Percentiles rank a stretch among this genome's conserved stretches.
Conservation (phyloP, 169 alveolate species). For the Perkinsus olseni region DNA sequence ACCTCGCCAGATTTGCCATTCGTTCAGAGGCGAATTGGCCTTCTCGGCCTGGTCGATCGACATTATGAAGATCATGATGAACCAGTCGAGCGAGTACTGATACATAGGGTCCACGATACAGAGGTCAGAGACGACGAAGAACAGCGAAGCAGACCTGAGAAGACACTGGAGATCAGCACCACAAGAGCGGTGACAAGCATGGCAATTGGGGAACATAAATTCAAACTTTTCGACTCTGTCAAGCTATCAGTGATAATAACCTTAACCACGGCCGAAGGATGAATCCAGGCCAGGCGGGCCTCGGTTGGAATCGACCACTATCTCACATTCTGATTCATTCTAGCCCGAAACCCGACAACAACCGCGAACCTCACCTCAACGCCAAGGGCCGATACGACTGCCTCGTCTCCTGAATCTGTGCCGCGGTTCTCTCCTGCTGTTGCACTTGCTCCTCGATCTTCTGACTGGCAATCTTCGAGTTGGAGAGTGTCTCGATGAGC, state of each 20-base stretch:
- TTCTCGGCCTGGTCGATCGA: constrained; percentile 44
- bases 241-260: too few species aligned
- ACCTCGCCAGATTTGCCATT: not conserved
- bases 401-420: constrained; percentile 77
- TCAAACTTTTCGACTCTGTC: too few species aligned
- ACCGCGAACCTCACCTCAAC: constrained; percentile 77
- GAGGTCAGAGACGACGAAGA: constrained; percentile 73
- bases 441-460: constrained; percentile 79
- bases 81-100: constrained; percentile 75
- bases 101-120: constrained; percentile 82
- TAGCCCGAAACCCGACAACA: constrained; percentile 74
- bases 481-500: constrained; percentile 80
- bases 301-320: too few species aligned
- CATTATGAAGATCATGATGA: constrained; percentile 60
- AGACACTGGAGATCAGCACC: too few species aligned
- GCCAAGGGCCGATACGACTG: constrained; percentile 85
- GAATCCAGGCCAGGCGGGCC: too few species aligned
- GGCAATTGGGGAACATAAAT: too few species aligned
- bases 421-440: constrained; percentile 59
- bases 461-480: constrained; percentile 81
- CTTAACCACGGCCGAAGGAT: too few species aligned
- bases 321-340: too few species aligned
- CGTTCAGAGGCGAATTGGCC: not conserved
- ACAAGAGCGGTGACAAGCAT: too few species aligned
- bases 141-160: constrained; percentile 53